Conservation (phyloP, 2,329 filamentous ascomycete genomes). For the Exophiala phaeomuriformis region DNA sequence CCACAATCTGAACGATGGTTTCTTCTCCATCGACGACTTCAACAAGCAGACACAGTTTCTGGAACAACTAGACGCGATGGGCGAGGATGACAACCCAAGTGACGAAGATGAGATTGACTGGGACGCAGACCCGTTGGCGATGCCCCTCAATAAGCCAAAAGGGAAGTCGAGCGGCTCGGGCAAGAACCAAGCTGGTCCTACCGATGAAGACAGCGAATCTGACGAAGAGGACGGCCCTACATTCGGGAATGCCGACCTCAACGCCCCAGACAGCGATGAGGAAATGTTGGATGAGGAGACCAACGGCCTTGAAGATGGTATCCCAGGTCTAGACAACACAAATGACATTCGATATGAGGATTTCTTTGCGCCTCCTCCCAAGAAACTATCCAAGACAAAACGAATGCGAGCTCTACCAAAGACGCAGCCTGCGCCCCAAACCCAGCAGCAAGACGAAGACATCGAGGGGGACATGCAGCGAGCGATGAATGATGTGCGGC, state of each 20-base stretch:
- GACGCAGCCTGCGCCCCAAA: conserved; percentile 43
- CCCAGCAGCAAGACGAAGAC: conserved; percentile 35
- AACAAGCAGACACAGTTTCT: conserved; percentile 88
- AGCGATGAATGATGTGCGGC: conserved; percentile 77
- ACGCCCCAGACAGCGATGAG: conserved; percentile 62
- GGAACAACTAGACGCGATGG: conserved; percentile 73
- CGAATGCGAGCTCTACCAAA: conserved; percentile 49
- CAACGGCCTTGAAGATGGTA: conserved; percentile 51
- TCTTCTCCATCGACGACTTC: conserved; percentile 97
- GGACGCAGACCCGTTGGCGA: conserved; percentile 64
- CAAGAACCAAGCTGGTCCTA: conserved; percentile 26
- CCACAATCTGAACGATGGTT: conserved; percentile 87
- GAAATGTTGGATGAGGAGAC: conserved; percentile 45
- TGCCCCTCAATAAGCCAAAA: conserved; percentile 30
- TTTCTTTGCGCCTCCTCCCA: conserved; percentile 81
- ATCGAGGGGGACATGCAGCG: conserved; percentile 65
- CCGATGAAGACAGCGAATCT: conserved; percentile 46
- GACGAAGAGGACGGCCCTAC: conserved; percentile 73
- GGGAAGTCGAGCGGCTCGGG: not conserved
- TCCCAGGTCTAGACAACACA: conserved; percentile 59
- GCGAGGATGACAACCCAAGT: conserved; percentile 67
- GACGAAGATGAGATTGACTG: conserved; percentile 87
- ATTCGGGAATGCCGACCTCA: conserved; percentile 70
- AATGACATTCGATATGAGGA: conserved; percentile 87
- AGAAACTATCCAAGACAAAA: conserved; percentile 57